Base-by-base conservation (phyloP, 2,329 filamentous ascomycete genomes). In the Cercospora sp. region DNA sequence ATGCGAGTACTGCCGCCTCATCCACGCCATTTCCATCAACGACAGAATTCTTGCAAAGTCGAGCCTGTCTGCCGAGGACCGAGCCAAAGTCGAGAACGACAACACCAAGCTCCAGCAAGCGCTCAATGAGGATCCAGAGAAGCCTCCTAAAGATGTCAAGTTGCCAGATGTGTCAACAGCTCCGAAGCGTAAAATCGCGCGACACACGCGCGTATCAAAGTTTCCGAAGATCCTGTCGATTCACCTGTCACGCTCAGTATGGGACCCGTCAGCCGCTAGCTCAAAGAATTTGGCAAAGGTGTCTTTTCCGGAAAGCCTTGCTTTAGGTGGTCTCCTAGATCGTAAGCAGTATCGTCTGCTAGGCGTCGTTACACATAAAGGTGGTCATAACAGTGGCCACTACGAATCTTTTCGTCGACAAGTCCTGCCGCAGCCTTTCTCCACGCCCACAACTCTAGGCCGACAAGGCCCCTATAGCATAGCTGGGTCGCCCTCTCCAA, bases 391-490 rank as follows among this genome's bases (percentile, higher is more conserved):
- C 77, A 97, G 93, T 75, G 95, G 95, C 0, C 95, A 99, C 78
- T 99, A 99, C 81, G 95, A 99, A 79, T 94, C 93, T 0, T 98
- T 98, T 79, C 87, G 95, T 37, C 88, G 95, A 43, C 95, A 98
- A 79, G 90, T 92, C 67, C 81, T 92, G 8, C 88, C 90, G 61
- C 83, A 90, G 3, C 94, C 94, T 0, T 98, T 89, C 77, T 91
- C 92, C 1, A 97, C 94, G 7, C 89, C 91, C 0, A 90, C 91
- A 73, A 89, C 89, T 0, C 94, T 97, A 79, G 90, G 91, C 69
- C 86, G 86, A 5, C 91, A 91, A 43, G 90, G 89, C 6, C 88
- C 90, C 37, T 94, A 92, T 76, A 92, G 90, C 78, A 85, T 75
- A 81, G 87, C 70, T n/a, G 70, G 69, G 3, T 77, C 70, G 21